Conservation (phyloP, 192 early-diverging fungal species). For the Funneliformis mosseae region DNA sequence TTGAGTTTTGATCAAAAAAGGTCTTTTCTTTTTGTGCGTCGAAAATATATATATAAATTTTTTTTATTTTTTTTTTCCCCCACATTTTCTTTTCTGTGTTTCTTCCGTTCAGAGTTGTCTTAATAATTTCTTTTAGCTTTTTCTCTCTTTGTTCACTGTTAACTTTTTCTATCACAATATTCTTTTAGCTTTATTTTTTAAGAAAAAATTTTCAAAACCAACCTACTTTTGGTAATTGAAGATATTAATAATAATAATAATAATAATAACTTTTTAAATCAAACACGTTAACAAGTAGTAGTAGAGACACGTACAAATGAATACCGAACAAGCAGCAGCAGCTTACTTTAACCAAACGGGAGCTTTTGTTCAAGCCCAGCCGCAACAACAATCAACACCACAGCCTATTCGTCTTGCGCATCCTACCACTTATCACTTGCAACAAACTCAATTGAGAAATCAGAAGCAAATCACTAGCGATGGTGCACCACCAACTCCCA, state of each 20-base stretch:
- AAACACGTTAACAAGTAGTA: background rate
- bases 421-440: slow-evolving; percentile 43
- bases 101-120: background rate
- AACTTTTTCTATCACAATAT: background rate
- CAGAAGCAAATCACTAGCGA: background rate
- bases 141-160: background rate
- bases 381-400: slow-evolving; percentile 36
- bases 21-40: background rate
- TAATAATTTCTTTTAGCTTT: background rate
- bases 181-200: background rate
- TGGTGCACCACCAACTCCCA: slow-evolving; percentile 32
- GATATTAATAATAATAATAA: background rate
- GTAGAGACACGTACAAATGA: background rate
- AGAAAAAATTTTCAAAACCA: background rate
- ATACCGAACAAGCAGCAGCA: background rate
- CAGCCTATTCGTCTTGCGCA: slow-evolving; percentile 40
- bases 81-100: background rate
- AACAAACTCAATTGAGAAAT: slow-evolving; percentile 30
- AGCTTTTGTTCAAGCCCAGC: background rate
- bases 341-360: background rate
- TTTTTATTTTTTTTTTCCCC: background rate
- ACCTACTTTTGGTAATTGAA: background rate
- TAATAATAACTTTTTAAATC: background rate
- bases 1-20: background rate
- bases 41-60: background rate